These are phyloP conservation scores for Conidiobolus coronatus DNA, from an alignment of 371 early-diverging fungal species.

Conservation along the genomic window DNA sequence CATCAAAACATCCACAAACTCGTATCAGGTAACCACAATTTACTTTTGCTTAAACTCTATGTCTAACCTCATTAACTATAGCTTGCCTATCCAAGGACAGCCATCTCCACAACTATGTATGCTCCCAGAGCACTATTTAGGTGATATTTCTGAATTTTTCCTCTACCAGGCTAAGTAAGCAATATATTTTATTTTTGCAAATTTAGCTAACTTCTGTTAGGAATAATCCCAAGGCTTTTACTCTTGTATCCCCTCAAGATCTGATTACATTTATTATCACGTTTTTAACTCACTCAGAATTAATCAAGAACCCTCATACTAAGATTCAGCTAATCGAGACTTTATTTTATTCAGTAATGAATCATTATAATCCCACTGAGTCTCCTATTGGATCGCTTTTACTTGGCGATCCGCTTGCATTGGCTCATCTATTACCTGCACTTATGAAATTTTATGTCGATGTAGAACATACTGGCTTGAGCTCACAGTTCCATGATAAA, in stretches of 20 bases:
- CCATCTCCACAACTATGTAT: slow-evolving; percentile 37
- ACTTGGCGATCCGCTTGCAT: slow-evolving; percentile 42
- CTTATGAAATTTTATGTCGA: slow-evolving; percentile 78
- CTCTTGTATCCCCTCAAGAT: slow-evolving; percentile 30
- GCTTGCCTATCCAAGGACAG: slow-evolving; percentile 22
- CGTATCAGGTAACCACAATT: slow-evolving; percentile 10
- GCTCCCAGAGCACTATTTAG: slow-evolving; percentile 82
- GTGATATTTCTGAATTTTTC: slow-evolving; percentile 59
- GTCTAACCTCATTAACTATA: too few relatives aligned
- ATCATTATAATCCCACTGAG: slow-evolving; percentile 14
- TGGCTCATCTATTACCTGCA: slow-evolving; percentile 46
- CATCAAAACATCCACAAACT: slow-evolving; percentile 21
- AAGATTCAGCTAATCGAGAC: slow-evolving; percentile 85
- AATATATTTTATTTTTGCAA: background rate
- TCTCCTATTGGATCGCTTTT: slow-evolving; percentile 40
- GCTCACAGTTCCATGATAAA: slow-evolving; percentile 91
- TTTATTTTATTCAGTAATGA: slow-evolving; percentile 41
- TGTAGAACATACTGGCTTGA: slow-evolving; percentile 82
- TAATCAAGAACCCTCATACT: slow-evolving; percentile 82
- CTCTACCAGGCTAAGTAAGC: slow-evolving; percentile 30
- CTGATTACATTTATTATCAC: slow-evolving; percentile 56
- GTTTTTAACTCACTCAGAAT: slow-evolving; percentile 44
- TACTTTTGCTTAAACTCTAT: background rate
- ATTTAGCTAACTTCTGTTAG: too few relatives aligned
- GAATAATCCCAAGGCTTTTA: slow-evolving; percentile 30